Evolutionary conservation across 2,329 filamentous ascomycete genomes (phyloP), one percentile per base, ranked within the genome.

Genomic region (Teratosphaeriaceae sp.): DNA sequence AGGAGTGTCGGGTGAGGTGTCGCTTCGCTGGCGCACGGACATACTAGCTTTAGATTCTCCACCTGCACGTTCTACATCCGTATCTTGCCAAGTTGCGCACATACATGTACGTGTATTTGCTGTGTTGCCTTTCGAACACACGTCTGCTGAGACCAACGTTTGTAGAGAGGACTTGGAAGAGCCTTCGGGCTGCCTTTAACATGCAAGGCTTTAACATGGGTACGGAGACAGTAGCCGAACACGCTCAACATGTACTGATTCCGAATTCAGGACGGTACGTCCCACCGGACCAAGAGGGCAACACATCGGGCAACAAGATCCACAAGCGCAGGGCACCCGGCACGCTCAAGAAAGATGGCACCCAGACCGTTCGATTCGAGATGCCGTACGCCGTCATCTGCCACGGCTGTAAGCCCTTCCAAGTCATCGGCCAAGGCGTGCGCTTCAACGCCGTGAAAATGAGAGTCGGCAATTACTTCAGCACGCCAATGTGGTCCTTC

Each of bases 151-250:
- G n/a, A n/a, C n/a, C n/a, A n/a, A n/a, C n/a, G n/a, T n/a, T n/a
- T n/a, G n/a, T n/a, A n/a, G n/a, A n/a, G n/a, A n/a, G n/a, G n/a
- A n/a, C n/a, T n/a, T n/a, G n/a, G n/a, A n/a, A n/a, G n/a, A n/a
- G n/a, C n/a, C n/a, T n/a, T n/a, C 4, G n/a, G 5, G 22, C 11
- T 38, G 22, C 35, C 22, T 9, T 8, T 71, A 80, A 61, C 51
- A 96, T 96, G 90, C 90, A 97, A 67, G 90, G 90, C 73, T 97
- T 96, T 75, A 96, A 88, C 67, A 94, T 79, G 75, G 76, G 31
- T 34, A 20, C 31, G n/a, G n/a, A n/a, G n/a, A 18, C 4, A 19
- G 20, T n/a, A 75, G 55, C 12, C 21, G 21, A 27, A 23, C 22
- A 13, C 27, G 21, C 22, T 18, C 8, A 23, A 18, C 9, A 4